Evolutionary conservation across 768 basidiomycete species (phyloP).

Genomic region (Mrakia frigida): DNA sequence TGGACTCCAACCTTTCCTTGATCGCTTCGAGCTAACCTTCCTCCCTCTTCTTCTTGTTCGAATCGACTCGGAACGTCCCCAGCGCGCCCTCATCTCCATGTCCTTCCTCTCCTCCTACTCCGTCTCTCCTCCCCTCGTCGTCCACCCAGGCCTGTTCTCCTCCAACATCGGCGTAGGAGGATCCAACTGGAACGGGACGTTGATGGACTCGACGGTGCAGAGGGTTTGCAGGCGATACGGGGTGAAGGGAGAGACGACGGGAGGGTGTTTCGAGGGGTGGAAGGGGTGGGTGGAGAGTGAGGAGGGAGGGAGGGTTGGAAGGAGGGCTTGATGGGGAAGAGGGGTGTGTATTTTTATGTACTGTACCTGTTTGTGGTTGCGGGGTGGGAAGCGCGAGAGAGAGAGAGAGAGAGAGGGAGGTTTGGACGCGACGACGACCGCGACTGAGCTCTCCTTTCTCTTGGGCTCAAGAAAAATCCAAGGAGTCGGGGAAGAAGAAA

Average conservation of each 20-base stretch:
- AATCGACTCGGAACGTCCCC: neutral
- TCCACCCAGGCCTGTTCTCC: neutral
- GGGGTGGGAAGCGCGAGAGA: too few relatives aligned
- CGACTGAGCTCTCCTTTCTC: too few relatives aligned
- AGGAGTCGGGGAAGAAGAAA: too few relatives aligned
- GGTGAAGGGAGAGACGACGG: neutral
- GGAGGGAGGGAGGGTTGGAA: neutral
- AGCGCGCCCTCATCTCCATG: conserved; percentile 11
- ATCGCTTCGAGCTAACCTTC: neutral
- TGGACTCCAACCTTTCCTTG: neutral
- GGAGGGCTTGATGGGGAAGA: neutral
- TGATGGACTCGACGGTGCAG: neutral
- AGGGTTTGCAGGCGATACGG: neutral
- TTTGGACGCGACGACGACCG: too few relatives aligned
- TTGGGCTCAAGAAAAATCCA: too few relatives aligned
- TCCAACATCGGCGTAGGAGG: conserved; percentile 5
- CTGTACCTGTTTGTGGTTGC: too few relatives aligned
- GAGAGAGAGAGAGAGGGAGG: too few relatives aligned
- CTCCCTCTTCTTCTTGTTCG: neutral
- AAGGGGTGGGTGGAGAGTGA: neutral
- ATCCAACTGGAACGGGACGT: neutral
- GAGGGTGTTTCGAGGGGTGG: conserved; percentile 4
- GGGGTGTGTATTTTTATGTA: too few relatives aligned
- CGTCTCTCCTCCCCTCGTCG: conserved; percentile 12
- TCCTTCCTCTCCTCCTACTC: conserved; percentile 4